Evolutionary conservation across 2,329 filamentous ascomycete genomes (phyloP).

Genomic region (Stachybotrys echinatus): DNA sequence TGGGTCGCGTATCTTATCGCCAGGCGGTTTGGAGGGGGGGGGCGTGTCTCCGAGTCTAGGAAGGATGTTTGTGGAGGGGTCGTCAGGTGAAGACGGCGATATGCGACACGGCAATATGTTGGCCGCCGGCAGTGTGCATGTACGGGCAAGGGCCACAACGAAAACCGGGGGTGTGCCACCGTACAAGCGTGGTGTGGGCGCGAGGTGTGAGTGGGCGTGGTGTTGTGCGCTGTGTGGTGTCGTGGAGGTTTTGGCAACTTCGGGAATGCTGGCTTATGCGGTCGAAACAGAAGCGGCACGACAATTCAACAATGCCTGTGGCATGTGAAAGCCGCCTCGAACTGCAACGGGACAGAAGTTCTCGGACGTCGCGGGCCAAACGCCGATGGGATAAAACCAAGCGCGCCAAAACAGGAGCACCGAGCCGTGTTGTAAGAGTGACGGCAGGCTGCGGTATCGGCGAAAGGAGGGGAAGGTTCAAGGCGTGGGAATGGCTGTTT

Average conservation of each 20-base stretch:
- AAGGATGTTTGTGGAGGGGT: not conserved
- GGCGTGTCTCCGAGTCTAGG: too few species aligned
- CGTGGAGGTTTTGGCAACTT: not conserved
- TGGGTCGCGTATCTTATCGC: conserved; percentile 11
- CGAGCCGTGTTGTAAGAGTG: not conserved
- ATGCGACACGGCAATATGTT: not conserved
- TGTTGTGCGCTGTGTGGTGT: not conserved
- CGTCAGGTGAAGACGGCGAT: not conserved
- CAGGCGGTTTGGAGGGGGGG: not conserved
- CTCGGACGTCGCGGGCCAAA: not conserved
- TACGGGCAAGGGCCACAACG: not conserved
- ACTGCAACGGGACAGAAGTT: not conserved
- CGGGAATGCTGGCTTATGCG: not conserved
- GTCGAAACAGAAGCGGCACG: too few species aligned
- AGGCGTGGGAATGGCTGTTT: not conserved
- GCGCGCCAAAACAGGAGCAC: not conserved
- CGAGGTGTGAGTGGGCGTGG: not conserved
- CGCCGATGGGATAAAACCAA: not conserved
- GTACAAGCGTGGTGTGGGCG: not conserved
- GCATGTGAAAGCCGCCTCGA: not conserved
- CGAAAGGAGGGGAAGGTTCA: not conserved
- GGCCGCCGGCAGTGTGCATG: too few species aligned
- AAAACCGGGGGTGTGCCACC: not conserved
- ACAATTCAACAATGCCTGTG: not conserved
- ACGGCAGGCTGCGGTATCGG: not conserved